Conservation (phyloP, 2,329 filamentous ascomycete genomes). For the Talaromyces islandicus region DNA sequence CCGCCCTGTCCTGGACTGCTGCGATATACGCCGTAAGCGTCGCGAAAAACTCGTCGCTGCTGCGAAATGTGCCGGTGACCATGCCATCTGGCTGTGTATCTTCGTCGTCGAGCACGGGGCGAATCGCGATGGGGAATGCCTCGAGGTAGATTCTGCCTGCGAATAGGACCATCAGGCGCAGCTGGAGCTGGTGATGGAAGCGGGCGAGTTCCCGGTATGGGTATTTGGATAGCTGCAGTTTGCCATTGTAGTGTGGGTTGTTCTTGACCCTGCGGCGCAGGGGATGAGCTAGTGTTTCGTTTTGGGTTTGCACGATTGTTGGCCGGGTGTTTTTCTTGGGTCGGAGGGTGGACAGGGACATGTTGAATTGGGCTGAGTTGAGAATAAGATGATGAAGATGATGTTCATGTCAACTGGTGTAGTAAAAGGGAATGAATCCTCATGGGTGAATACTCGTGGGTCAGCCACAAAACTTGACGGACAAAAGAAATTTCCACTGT, state of each 20-base stretch:
- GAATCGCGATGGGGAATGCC: constrained; percentile 1
- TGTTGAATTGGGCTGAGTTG: neutral
- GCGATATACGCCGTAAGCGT: neutral
- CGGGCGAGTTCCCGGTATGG: neutral
- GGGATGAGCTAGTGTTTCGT: neutral
- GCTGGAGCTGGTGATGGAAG: neutral
- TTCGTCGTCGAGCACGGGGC: neutral
- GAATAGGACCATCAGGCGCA: neutral
- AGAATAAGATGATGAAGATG: neutral
- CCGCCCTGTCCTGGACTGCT: neutral
- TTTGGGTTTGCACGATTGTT: too few species aligned
- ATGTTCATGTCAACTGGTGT: neutral
- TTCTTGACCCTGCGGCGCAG: neutral
- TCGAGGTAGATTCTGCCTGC: neutral
- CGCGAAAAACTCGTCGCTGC: neutral
- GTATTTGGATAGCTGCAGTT: neutral
- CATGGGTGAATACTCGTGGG: too few species aligned
- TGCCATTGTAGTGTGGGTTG: neutral
- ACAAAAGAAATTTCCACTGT: neutral
- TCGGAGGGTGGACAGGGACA: neutral
- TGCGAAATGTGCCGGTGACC: neutral
- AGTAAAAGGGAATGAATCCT: neutral
- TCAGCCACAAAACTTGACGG: neutral
- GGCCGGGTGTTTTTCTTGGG: neutral
- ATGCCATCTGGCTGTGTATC: neutral